Evolutionary conservation across 2,329 filamentous ascomycete species (phyloP).

Genomic region (Phymatotrichopsis omnivora): DNA sequence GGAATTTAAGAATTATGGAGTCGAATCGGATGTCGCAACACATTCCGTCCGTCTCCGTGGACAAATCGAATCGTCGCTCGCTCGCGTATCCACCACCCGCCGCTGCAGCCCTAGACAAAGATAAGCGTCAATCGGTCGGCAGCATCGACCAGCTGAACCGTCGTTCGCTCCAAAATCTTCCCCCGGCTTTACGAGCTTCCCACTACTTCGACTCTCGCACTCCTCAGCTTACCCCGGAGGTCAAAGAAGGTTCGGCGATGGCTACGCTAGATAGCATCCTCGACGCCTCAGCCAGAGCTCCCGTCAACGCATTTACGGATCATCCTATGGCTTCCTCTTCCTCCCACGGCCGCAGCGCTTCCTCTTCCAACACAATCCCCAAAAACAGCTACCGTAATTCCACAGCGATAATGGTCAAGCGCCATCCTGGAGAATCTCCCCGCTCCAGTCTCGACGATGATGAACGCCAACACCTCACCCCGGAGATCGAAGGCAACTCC

Average conservation of each 20-base stretch:
- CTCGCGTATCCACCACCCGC: constrained; percentile 7
- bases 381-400: constrained; percentile 22
- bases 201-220: constrained; percentile 64
- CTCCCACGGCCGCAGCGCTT: constrained; percentile 37
- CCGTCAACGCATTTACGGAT: constrained; percentile 84
- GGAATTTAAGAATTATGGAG: constrained; percentile 7
- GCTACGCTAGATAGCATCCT: constrained; percentile 84
- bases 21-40: constrained; percentile 24
- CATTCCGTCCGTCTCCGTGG: constrained; percentile 1
- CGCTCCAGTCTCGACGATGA: constrained; percentile 15
- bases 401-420: constrained; percentile 24
- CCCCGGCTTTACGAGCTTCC: constrained; percentile 79
- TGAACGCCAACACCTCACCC: constrained; percentile 27
- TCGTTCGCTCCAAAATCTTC: constrained; percentile 48
- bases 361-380: constrained; percentile 11
- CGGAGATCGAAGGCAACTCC: constrained; percentile 15
- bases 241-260: constrained; percentile 72
- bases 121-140: constrained; percentile 11
- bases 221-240: constrained; percentile 41
- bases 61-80: constrained; percentile 20
- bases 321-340: constrained; percentile 71
- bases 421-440: constrained; percentile 25
- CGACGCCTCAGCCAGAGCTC: constrained; percentile 76
- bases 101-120: constrained; percentile 15
- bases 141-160: constrained; percentile 26